phyloP scores from a whole-genome alignment of 805 yeast species.

The Cyberlindnera euphorbiiphila region DNA sequence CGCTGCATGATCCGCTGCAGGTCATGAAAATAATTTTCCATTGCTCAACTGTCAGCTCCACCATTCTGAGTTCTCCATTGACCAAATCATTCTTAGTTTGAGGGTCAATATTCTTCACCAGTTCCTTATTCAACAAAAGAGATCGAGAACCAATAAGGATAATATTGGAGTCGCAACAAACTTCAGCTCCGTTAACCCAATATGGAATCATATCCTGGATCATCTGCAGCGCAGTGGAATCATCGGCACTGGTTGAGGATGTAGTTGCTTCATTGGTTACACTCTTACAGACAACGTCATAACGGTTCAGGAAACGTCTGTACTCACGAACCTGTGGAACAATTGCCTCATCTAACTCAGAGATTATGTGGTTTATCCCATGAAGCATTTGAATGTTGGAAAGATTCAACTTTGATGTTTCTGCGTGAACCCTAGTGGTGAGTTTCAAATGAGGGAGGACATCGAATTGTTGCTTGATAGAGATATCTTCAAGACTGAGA shows the following conservation, averaged over 20 bases:
- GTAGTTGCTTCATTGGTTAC: neutral
- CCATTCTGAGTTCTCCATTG: conserved; percentile 35
- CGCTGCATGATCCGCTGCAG: neutral
- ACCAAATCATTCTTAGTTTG: conserved; percentile 38
- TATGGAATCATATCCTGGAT: conserved; percentile 23
- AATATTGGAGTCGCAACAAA: conserved; percentile 18
- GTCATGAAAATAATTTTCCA: conserved; percentile 5
- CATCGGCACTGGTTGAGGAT: conserved; percentile 5
- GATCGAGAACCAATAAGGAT: conserved; percentile 40
- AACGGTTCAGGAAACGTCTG: conserved; percentile 11
- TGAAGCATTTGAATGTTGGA: conserved; percentile 28
- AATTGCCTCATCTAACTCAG: conserved; percentile 19
- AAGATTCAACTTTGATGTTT: conserved; percentile 25
- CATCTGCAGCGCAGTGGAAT: conserved; percentile 9
- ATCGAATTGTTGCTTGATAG: conserved; percentile 14
- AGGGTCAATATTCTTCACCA: conserved; percentile 30
- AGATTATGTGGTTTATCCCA: conserved; percentile 27
- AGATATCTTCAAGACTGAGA: conserved; percentile 15
- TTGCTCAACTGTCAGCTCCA: conserved; percentile 27
- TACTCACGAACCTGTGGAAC: conserved; percentile 14
- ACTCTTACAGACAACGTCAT: neutral
- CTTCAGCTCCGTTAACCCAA: conserved; percentile 18
- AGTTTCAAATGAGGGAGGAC: conserved; percentile 14
- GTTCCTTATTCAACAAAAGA: conserved; percentile 38
- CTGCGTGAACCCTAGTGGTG: conserved; percentile 5